Base-by-base conservation (phyloP, 345 rosid genomes). In the Salix arbutifolia region DNA sequence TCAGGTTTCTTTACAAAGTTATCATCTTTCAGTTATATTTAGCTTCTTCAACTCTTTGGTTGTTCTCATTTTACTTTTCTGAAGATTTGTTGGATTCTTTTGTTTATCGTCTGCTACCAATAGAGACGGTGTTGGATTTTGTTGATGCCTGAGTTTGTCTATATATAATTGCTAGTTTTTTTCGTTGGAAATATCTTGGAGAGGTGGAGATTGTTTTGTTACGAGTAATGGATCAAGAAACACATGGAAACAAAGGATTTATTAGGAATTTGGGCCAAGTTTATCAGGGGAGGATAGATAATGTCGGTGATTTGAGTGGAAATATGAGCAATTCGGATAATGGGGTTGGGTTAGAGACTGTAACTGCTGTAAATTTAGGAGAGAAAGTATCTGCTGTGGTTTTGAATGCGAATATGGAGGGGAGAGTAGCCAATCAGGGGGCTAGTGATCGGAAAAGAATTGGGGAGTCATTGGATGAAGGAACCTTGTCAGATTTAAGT, bases 171-270 rank as follows among this genome's bases (percentile, higher is more conserved):
- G 69, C 26, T 60, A 19, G 8, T 56, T 37, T 4, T 68, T 50
- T 48, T 8, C 13, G 21, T 56, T 71, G 40, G 46, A 71, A 71
- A 6, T 62, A 76, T 73, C 77, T 69, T 73, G 72, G 58, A 73
- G 73, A 26, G 72, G 64, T 33, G 72, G 80, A 19, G 67, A 64
- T 37, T 71, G 2, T 16, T 64, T 69, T 33, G 31, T 42, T 25
- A 21, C 53, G 64, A 80, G 73, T 69, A 79, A 88, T 89, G 92
- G 91, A 85, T 60, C 65, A 31, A 61, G 80, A 72, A 33, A 71
- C 71, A 40, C 8, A n/a, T 42, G 71, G 28, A 40, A 50, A 28
- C 66, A 69, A 65, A 38, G 33, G 42, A 61, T 35, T 33, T 44
- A 69, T 1, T 53, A n/a, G 74, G 18, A 52, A 31, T 64, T 52